phyloP scores from a whole-genome alignment of 768 basidiomycete species.

The Boletellus sp. region DNA sequence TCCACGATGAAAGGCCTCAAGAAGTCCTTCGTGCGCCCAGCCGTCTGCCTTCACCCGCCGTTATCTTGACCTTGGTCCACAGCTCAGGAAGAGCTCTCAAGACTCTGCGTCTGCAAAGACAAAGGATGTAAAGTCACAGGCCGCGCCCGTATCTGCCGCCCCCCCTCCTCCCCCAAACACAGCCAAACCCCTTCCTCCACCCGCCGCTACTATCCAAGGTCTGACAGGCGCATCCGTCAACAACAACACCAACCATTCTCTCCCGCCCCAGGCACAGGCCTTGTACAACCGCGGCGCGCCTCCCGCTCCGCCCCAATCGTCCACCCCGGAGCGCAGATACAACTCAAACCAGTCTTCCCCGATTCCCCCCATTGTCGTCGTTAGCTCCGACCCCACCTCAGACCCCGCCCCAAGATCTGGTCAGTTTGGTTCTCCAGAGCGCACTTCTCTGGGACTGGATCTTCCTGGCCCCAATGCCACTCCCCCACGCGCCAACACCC shows the following conservation, averaged over 20 bases:
- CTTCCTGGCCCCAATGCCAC: conserved; percentile 41
- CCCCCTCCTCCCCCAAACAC: conserved; percentile 65
- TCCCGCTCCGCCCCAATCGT: conserved; percentile 36
- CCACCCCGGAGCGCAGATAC: conserved; percentile 60
- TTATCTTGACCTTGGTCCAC: conserved; percentile 20
- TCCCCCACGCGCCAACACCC: conserved; percentile 63
- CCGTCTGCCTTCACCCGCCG: conserved; percentile 14
- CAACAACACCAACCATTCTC: conserved; percentile 38
- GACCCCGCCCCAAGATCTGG: conserved; percentile 43
- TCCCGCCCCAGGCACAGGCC: conserved; percentile 37
- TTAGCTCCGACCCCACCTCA: conserved; percentile 63
- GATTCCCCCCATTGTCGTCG: conserved; percentile 83
- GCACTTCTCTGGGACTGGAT: conserved; percentile 47
- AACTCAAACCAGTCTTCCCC: conserved; percentile 39
- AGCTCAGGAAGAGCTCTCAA: conserved; percentile 70
- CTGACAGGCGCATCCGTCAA: conserved; percentile 35
- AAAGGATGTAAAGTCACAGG: conserved; percentile 54
- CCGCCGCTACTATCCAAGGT: conserved; percentile 38
- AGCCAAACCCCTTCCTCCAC: conserved; percentile 59
- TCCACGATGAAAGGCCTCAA: conserved; percentile 74
- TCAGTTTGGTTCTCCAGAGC: conserved; percentile 45
- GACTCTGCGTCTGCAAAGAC: conserved; percentile 66
- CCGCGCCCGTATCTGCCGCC: conserved; percentile 38
- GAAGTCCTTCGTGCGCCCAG: conserved; percentile 66
- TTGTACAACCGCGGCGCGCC: conserved; percentile 44